Base-by-base conservation (phyloP, 805 yeast genomes). In the Ogataea henricii region DNA sequence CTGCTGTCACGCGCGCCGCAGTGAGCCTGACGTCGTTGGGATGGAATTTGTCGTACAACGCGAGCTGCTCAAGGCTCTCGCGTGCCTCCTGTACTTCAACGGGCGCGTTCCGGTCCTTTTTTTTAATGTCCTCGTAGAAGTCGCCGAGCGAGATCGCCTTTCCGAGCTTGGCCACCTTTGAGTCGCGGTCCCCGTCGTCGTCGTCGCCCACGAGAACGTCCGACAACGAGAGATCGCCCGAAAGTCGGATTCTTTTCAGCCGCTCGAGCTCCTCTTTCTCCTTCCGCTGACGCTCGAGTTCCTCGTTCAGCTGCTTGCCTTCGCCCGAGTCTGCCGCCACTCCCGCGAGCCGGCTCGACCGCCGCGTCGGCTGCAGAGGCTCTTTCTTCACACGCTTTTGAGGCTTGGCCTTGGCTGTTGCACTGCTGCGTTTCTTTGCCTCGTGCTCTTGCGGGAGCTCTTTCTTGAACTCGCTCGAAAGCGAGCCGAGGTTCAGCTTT, bases 261-360 rank as follows among this genome's bases (percentile, higher is more conserved):
- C 85, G 37, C 71, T 64, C 66, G 29, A 51, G 43, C 25, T 62
- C 60, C 14, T 57, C 59, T 18, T 37, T 45, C 29, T 69, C 74
- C 39, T 67, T 74, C 34, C 59, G 56, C 40, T 70, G 71, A 39
- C 61, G 71, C 45, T 66, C 73, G 16, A 66, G 50, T 47, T 68
- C 71, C 25, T 60, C 60, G 43, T 59, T 64, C 43, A 70, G 73
- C 36, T 68, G 73, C 6, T 77, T 70, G 43, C 76, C 79, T 48
- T 83, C 91, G 45, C 76, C 63, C 6, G 54, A 42, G 30, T 63
- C 66, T 9, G 58, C 50, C 49, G 79, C 73, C 1, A 81, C 76
- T 1, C 96, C 96, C 3, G 89, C 88, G 20, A 91, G 60, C 54
- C 97, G 73, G 42, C 89, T 74, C 0, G 97, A 89, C 51, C 90